These are phyloP conservation scores for Emergomyces orientalis DNA, from an alignment of 2,329 filamentous ascomycete genomes.

Conservation along the genomic window DNA sequence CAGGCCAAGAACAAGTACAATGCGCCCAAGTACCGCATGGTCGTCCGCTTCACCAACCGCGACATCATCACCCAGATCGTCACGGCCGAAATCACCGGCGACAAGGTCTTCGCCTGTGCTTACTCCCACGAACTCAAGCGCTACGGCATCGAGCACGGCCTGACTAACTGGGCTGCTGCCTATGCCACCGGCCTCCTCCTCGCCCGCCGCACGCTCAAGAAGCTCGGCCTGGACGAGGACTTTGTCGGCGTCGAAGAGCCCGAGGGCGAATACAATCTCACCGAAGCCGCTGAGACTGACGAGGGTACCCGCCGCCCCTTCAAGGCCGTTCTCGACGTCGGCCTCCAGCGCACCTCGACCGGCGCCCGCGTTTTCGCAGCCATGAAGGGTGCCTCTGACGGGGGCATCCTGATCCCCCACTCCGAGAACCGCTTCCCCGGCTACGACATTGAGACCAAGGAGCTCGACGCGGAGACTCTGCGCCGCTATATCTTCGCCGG, in stretches of 20 bases:
- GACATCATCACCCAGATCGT: constrained; percentile 99
- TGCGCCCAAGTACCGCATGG: constrained; percentile 98
- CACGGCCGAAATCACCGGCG: constrained; percentile 87
- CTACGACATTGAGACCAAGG: constrained; percentile 93
- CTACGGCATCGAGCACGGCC: constrained; percentile 96
- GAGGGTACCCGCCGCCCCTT: constrained; percentile 88
- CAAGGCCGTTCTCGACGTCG: constrained; percentile 98
- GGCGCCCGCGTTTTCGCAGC: constrained; percentile 98
- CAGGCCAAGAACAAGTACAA: constrained; percentile 99
- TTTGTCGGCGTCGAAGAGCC: constrained; percentile 96
- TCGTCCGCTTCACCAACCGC: constrained; percentile 98
- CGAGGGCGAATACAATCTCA: constrained; percentile 91
- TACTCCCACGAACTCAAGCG: constrained; percentile 96
- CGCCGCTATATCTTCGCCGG: constrained; percentile 99
- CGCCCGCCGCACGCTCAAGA: constrained; percentile 91
- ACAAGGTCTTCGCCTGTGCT: constrained; percentile 89
- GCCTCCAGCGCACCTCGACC: constrained; percentile 92
- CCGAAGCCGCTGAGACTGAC: constrained; percentile 84
- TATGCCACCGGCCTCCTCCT: constrained; percentile 95
- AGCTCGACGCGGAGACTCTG: constrained; percentile 92
- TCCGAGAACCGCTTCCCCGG: constrained; percentile 99
- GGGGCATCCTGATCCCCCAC: constrained; percentile 94
- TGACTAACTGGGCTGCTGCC: constrained; percentile 99
- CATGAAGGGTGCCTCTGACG: constrained; percentile 99
- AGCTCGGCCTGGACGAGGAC: constrained; percentile 87